These are phyloP conservation scores for Skeletonema potamos DNA, from an alignment of 108 stramenopile genomes.

Conservation along the genomic window DNA sequence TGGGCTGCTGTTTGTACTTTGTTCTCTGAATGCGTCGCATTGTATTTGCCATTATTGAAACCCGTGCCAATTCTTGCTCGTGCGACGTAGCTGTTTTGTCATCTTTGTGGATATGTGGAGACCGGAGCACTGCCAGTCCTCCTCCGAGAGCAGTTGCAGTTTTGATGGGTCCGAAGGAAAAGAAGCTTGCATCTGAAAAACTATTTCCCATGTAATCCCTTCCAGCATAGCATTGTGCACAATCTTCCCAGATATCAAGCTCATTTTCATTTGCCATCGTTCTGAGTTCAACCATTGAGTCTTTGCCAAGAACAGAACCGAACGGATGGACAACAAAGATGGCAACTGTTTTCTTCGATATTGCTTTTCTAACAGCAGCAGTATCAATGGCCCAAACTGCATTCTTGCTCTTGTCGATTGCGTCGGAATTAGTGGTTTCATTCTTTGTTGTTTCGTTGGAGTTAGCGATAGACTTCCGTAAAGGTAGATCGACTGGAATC, in stretches of 20 bases:
- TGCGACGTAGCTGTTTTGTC: not conserved
- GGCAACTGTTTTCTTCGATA: conserved; percentile 69
- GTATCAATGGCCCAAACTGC: conserved; percentile 46
- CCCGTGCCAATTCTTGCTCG: not conserved
- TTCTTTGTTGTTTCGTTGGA: conserved; percentile 1
- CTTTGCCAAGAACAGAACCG: conserved; percentile 48
- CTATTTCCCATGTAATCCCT: conserved; percentile 39
- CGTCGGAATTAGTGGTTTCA: not conserved
- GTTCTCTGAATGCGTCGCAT: conserved; percentile 69
- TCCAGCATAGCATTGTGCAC: conserved; percentile 84
- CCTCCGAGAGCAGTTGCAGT: conserved; percentile 84
- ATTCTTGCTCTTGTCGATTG: not conserved
- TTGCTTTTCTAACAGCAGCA: conserved; percentile 42
- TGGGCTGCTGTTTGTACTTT: conserved; percentile 52
- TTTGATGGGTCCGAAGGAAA: conserved; percentile 89
- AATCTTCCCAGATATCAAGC: conserved; percentile 79
- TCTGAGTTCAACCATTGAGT: conserved; percentile 41
- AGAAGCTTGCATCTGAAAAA: conserved; percentile 59
- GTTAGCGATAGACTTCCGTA: not conserved
- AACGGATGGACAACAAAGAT: conserved; percentile 86
- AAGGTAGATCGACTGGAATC: conserved; percentile 71
- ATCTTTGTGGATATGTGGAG: not conserved
- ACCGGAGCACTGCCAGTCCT: conserved; percentile 51
- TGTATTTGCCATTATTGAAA: not conserved
- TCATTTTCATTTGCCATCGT: conserved; percentile 40